Base-by-base conservation (phyloP, 495 filamentous ascomycete genomes). In the Aspergillus leporis region DNA sequence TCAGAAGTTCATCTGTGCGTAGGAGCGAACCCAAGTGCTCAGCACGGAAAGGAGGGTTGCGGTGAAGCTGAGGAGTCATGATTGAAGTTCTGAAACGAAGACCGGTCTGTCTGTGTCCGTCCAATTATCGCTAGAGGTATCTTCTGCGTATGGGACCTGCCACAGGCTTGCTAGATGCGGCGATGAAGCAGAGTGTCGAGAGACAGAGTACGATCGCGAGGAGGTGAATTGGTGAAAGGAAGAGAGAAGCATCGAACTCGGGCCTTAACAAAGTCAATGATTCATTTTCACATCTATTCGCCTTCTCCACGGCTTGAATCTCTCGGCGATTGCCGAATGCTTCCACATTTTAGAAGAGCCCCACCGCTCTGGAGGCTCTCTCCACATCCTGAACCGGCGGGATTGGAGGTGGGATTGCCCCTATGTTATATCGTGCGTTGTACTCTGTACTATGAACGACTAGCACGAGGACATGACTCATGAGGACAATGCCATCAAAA, bases 11-110 rank as follows among this genome's bases (percentile, higher is more conserved):
- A 43, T 89, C 71, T 41, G 90, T 90, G 18, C 91, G 85, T 21
- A 93, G 83, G 21, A 94, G 84, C 30, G 89, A 93, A 62, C 91
- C 91, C 61, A 96, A 76, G 65, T 93, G 90, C 78, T 93, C 91
- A 48, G 90, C 91, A 61, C 89, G 84, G 75, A 92, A 93, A 18
- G 91, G 90, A 46, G 89, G 88, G 32, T 78, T 77, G 69, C 80
- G 83, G 69, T 83, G 82, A 51, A 82, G 66, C 61, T 70, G 66
- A 61, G 67, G 67, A 51, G 70, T 64, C 74, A 78, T 78, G 31
- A 30, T 70, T 64, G 63, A 54, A 45, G 43, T 47, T 31, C n/a
- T 47, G 52, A 10, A 7, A 25, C 12, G 31, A 28, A 25, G 12
- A 41, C 6, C 3, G 3, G 12, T 18, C 18, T 31, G 31, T 21